A percentile compares a stretch with the other conserved stretches of the same genome.
These are phyloP conservation scores for Purpureocillium takamizusanense DNA, from an alignment of 2,329 filamentous ascomycete genomes.

Conservation along the genomic window DNA sequence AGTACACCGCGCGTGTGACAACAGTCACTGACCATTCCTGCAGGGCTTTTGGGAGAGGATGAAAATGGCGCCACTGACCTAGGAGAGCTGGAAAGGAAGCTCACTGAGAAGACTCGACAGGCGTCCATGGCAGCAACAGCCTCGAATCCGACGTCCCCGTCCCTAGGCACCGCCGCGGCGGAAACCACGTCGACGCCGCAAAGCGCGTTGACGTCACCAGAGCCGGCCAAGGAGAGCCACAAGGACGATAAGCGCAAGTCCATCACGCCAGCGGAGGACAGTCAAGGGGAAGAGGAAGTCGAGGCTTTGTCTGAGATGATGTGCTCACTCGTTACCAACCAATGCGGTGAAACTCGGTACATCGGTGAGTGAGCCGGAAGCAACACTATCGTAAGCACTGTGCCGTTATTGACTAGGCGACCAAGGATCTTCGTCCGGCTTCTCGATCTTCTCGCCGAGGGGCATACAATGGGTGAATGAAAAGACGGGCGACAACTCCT, in stretches of 20 bases:
- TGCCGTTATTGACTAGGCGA: background rate
- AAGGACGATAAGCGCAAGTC: conserved; percentile 26
- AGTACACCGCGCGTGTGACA: background rate
- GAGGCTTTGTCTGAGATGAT: conserved; percentile 95
- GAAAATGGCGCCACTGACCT: conserved; percentile 81
- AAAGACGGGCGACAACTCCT: conserved; percentile 91
- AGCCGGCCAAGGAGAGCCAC: conserved; percentile 25
- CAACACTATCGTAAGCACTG: too few relatives aligned
- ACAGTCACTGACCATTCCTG: conserved; percentile 4
- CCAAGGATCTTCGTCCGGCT: conserved; percentile 85
- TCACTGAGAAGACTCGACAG: conserved; percentile 49
- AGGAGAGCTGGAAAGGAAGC: conserved; percentile 73
- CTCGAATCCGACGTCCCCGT: conserved; percentile 44
- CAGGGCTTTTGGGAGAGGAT: conserved; percentile 72
- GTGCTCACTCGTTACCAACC: conserved; percentile 95
- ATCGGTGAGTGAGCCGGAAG: conserved; percentile 81
- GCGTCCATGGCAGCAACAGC: conserved; percentile 31
- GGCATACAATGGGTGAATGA: conserved; percentile 98
- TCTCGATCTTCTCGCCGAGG: conserved; percentile 97
- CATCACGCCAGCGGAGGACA: conserved; percentile 27
- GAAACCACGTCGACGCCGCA: conserved; percentile 40
- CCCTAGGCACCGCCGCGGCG: conserved; percentile 32
- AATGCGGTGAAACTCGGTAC: conserved; percentile 88
- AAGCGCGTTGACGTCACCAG: conserved; percentile 47
- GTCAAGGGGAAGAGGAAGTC: conserved; percentile 56